These are phyloP conservation scores for Dactylellina parvicollis DNA, from an alignment of 2,329 filamentous ascomycete genomes.

Conservation along the genomic window DNA sequence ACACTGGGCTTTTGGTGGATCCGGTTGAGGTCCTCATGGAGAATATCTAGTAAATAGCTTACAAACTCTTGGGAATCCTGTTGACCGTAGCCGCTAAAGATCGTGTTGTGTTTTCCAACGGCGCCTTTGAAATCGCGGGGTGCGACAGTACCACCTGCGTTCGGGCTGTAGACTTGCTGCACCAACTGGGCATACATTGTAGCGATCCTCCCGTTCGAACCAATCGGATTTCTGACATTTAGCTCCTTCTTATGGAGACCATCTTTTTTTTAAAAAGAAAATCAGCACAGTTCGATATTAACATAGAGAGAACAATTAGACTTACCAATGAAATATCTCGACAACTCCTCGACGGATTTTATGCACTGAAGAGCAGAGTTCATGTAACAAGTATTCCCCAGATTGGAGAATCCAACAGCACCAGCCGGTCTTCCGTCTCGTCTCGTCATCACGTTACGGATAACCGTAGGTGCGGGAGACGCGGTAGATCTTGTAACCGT, in stretches of 20 bases:
- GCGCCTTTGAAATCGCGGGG: constrained; percentile 84
- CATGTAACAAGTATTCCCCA: constrained; percentile 99
- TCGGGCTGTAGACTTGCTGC: constrained; percentile 78
- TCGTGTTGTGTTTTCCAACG: constrained; percentile 80
- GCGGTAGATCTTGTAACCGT: constrained; percentile 63
- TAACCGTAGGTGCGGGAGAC: constrained; percentile 75
- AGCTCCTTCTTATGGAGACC: constrained; percentile 80
- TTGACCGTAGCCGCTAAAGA: constrained; percentile 93
- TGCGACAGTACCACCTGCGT: constrained; percentile 73
- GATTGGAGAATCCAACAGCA: constrained; percentile 83
- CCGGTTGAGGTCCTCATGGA: constrained; percentile 94
- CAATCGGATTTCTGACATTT: constrained; percentile 84
- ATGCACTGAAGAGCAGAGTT: constrained; percentile 96
- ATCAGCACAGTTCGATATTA: neutral
- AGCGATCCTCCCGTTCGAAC: constrained; percentile 87
- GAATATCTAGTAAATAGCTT: constrained; percentile 89
- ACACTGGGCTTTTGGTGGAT: constrained; percentile 97
- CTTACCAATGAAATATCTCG: constrained; percentile 82
- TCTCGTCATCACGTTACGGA: constrained; percentile 72
- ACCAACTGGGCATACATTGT: constrained; percentile 81
- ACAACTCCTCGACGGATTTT: constrained; percentile 90
- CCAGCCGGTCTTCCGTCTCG: constrained; percentile 77
- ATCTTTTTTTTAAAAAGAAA: no score
- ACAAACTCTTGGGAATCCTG: constrained; percentile 98
- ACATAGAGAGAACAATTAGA: neutral